Evolutionary conservation across 225 moss, liverwort and hornwort genomes (phyloP).

Genomic region (Pseudisothecium myosuroides): DNA sequence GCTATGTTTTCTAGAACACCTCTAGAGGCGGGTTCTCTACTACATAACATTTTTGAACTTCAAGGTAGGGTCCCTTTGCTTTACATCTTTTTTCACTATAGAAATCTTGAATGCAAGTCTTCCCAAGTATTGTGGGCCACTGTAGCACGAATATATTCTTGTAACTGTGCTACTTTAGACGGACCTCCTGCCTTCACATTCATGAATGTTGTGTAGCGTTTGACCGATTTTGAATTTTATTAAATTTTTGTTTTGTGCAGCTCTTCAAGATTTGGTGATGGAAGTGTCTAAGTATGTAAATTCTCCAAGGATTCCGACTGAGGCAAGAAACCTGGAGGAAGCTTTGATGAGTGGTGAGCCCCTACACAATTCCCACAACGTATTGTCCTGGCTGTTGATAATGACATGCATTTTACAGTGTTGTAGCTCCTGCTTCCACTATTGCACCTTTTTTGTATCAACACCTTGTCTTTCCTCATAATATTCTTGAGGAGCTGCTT

Average conservation of each 20-base stretch:
- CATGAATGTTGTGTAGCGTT: background rate
- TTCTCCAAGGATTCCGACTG: conserved; percentile 20
- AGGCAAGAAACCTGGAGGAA: conserved; percentile 72
- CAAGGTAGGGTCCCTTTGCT: background rate
- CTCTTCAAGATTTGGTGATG: conserved; percentile 26
- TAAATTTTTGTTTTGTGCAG: conserved; percentile 12
- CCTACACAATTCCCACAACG: background rate
- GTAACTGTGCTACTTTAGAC: background rate
- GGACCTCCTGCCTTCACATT: background rate
- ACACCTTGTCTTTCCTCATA: background rate
- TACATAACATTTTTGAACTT: background rate
- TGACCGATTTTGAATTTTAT: background rate
- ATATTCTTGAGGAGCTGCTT: background rate
- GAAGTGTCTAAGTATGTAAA: conserved; percentile 66
- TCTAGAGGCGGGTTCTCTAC: background rate
- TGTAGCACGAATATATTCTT: too few relatives aligned
- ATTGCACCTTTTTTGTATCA: background rate
- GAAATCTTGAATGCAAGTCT: background rate
- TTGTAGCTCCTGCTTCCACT: background rate
- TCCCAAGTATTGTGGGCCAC: background rate
- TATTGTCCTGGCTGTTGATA: background rate
- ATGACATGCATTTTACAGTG: background rate
- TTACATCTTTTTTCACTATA: background rate
- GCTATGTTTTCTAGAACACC: background rate
- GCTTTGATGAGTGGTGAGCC: conserved; percentile 77